Evolutionary conservation across 805 yeast genomes (phyloP).

Genomic region (Sugiyamaella smithiae): DNA sequence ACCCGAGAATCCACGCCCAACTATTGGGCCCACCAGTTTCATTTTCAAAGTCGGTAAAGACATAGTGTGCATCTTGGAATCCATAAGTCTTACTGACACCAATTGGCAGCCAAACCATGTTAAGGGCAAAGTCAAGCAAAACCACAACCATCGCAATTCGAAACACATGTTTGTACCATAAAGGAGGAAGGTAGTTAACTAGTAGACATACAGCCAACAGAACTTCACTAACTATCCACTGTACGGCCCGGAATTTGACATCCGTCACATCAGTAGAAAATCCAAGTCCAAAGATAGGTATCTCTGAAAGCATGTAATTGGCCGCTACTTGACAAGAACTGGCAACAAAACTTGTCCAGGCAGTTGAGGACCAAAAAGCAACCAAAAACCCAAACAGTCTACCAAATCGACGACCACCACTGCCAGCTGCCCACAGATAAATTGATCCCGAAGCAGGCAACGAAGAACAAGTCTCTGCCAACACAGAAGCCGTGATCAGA

Average conservation of each 20-base stretch:
- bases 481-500: constrained; percentile 23
- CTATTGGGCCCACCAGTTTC: constrained; percentile 21
- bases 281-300: constrained; percentile 19
- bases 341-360: constrained; percentile 27
- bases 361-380: constrained; percentile 28
- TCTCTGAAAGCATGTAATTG: constrained; percentile 23
- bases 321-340: constrained; percentile 20
- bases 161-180: constrained; percentile 20
- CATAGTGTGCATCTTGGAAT: constrained; percentile 23
- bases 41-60: constrained; percentile 19
- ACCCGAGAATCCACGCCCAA: constrained; percentile 25
- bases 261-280: constrained; percentile 15
- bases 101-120: constrained; percentile 27
- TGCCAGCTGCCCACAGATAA: constrained; percentile 27
- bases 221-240: constrained; percentile 26
- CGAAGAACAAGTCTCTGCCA: constrained; percentile 27
- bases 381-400: constrained; percentile 25
- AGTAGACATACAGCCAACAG: constrained; percentile 16
- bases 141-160: constrained; percentile 18
- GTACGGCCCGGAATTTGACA: constrained; percentile 25
- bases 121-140: constrained; percentile 21
- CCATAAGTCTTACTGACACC: constrained; percentile 26
- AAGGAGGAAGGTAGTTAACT: constrained; percentile 25
- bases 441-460: constrained; percentile 28
- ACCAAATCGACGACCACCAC: constrained; percentile 24